Evolutionary conservation across 2,329 filamentous ascomycete genomes (phyloP).

Genomic region (Colletotrichum cordylinicola): DNA sequence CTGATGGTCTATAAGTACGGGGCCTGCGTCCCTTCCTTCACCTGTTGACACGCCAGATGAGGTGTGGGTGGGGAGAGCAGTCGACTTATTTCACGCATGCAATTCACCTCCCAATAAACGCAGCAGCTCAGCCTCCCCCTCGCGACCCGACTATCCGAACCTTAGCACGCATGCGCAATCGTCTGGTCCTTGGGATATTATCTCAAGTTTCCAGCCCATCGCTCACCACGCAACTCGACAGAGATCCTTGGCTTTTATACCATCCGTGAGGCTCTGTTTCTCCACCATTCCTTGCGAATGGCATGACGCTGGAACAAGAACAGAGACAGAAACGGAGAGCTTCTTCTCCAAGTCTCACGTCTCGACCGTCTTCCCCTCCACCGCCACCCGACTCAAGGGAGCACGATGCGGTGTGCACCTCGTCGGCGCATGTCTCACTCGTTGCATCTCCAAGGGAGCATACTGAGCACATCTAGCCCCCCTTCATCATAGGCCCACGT

Average conservation of each 20-base stretch:
- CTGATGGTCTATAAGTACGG: neutral
- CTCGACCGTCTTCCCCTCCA: neutral
- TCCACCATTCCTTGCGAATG: neutral
- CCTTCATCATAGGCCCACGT: neutral
- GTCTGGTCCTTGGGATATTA: neutral
- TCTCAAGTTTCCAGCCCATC: neutral
- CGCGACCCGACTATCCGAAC: neutral
- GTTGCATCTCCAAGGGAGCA: conserved; percentile 1
- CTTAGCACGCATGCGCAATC: neutral
- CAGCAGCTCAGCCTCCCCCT: neutral
- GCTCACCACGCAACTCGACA: neutral
- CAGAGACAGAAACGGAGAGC: neutral
- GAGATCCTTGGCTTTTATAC: neutral
- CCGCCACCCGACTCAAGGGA: neutral
- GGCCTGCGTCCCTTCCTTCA: neutral
- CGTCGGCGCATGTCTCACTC: conserved; percentile 10
- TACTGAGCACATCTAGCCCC: neutral
- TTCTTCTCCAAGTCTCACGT: neutral
- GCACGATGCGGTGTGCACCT: conserved; percentile 13
- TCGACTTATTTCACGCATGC: neutral
- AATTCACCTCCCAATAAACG: neutral
- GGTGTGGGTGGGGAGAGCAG: conserved; percentile 14
- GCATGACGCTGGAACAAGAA: neutral
- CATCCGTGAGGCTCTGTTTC: neutral
- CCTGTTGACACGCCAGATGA: neutral